Base-by-base conservation (phyloP, 768 basidiomycete species). In the Russula lepida region DNA sequence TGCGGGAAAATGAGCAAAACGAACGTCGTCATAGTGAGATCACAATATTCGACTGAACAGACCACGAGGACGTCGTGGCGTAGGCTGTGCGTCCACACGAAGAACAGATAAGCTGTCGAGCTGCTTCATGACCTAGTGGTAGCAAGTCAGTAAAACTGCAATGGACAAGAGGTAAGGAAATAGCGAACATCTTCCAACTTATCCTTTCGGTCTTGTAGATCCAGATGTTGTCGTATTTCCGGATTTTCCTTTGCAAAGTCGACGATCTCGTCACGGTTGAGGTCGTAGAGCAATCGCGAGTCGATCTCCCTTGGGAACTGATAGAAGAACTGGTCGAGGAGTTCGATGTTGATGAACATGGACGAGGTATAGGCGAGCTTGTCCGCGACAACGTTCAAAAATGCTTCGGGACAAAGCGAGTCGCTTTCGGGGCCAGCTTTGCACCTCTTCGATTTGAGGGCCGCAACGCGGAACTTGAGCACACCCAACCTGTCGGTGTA, bases 261-360 rank as follows among this genome's bases (percentile, higher is more conserved):
- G 33, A 87, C 75, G 44, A 98, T 93, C 71, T 98, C 93, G 51
- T 80, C 82, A 0, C 92, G 85, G 71, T 97, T 88, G n/a, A 98
- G 79, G 71, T 95, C 90, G 68, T 98, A 97, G 30, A 95, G 79
- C 53, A 99, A 74, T 27, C 94, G 82, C 23, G 92, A 90, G 72
- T 98, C 95, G 60, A 99, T 98, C 75, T 98, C 95, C 33, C 95
- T 85, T 63, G 97, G 95, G 78, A 99, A 98, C 90, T 95, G 92
- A 69, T 98, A 97, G 79, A 98, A 98, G 80, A 98, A 99, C 67
- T 98, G 95, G 68, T 97, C 95, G 1, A 98, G 81, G 11, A 99
- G 79, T 71, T 99, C 97, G 61, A 99, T 97, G 75, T 94, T 97
- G 79, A 99, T 97, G 73, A 98, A 98, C 88, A 98, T 92, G 2